Conservation (phyloP, 2,329 filamentous ascomycete species). For the Drechslerella dactyloides region DNA sequence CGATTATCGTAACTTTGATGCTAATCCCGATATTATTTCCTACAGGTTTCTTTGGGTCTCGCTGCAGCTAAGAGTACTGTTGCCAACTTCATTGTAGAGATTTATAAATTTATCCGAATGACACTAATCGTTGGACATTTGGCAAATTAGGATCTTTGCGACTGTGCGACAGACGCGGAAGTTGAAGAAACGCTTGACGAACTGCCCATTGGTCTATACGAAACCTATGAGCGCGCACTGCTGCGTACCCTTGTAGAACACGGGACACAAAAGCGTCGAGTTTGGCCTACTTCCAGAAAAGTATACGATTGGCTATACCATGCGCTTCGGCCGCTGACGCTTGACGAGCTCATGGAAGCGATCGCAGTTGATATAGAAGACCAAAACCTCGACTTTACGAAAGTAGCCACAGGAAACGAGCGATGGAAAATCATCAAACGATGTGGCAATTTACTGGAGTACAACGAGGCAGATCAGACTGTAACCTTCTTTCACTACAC, state of each 20-base stretch:
- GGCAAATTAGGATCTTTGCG: slow-evolving; percentile 53
- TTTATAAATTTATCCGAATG: slow-evolving; percentile 1
- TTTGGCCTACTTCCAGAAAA: slow-evolving; percentile 1
- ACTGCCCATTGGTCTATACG: slow-evolving; percentile 54
- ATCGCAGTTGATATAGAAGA: slow-evolving; percentile 17
- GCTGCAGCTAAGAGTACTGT: slow-evolving; percentile 53
- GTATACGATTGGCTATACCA: slow-evolving; percentile 42
- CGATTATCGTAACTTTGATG: not conserved
- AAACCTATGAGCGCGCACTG: slow-evolving; percentile 53
- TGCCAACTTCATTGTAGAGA: not conserved
- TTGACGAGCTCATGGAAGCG: slow-evolving; percentile 33
- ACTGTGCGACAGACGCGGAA: slow-evolving; percentile 53
- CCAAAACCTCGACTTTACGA: not conserved
- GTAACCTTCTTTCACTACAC: slow-evolving; percentile 39
- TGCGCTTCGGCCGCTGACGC: slow-evolving; percentile 18
- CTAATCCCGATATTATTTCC: not conserved
- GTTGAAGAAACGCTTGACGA: slow-evolving; percentile 54
- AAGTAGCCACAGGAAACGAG: slow-evolving; percentile 6
- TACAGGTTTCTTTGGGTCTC: slow-evolving; percentile 57
- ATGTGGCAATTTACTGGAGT: slow-evolving; percentile 36
- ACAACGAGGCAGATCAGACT: slow-evolving; percentile 21
- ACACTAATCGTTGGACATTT: not conserved
- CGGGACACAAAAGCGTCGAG: not conserved
- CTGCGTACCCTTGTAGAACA: slow-evolving; percentile 8
- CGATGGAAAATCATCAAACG: slow-evolving; percentile 33